Evolutionary conservation across 2,329 filamentous ascomycete species (phyloP), one percentile per base, ranked within the genome.

Genomic region (Aspergillus luchuensis): DNA sequence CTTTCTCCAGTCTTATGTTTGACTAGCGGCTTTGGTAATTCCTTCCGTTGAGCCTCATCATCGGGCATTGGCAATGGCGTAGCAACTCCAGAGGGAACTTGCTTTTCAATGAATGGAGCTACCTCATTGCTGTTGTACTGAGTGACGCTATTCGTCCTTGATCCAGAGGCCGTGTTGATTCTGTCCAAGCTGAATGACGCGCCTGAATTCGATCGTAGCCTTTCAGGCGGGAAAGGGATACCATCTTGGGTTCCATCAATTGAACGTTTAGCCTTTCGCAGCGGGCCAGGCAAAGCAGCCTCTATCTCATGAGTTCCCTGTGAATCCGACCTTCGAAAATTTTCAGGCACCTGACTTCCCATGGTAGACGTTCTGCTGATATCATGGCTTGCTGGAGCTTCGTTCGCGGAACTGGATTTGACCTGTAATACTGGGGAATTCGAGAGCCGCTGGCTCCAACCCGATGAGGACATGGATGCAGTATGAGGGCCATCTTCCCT

Each of bases 361-460:
- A 62, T 60, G 30, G 66, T 59, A 19, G 65, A 62, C 17, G 69
- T 60, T 13, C 63, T 70, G 54, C 63, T 69, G 13, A 56, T 38
- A 19, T 75, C 71, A 8, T 61, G 39, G 15, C 57, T 19, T 13
- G 38, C 60, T 11, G 61, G 57, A 3, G 66, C 68, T 51, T 77
- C 76, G 23, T 70, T 65, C n/a, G 66, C 43, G n/a, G 62, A 69
- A 39, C 66, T 70, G 5, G 67, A 57, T 53, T 75, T 77, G 17
- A 69, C 66, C 36, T 72, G 69, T 43, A 76, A 52, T 10, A 72
- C 65, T 10, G 76, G 75, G 11, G 77, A 78, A 59, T 74, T 67
- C 5, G 74, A 66, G 5, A 67, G 61, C 21, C 68, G 66, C 45
- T 69, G 69, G 54, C 62, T 71, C 43, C 71, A 63, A 15, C 72